A percentile compares a stretch with the other conserved stretches of the same genome.
Conservation (phyloP, 352 stramenopile species). For the Lagenidium giganteum region DNA sequence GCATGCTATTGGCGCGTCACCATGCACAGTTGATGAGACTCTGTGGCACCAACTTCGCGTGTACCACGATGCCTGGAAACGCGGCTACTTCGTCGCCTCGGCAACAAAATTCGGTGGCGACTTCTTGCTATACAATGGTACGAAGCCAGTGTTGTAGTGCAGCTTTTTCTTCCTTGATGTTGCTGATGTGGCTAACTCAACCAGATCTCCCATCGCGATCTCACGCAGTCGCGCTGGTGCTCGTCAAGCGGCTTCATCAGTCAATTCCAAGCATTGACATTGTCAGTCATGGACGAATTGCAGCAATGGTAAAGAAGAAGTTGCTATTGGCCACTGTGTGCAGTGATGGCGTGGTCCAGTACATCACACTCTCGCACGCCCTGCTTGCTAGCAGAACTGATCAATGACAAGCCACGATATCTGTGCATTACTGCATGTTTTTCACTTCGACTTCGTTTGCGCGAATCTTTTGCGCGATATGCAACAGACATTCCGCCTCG, state of each 20-base stretch:
- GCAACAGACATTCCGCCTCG: slow-evolving; percentile 46
- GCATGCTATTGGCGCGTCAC: too few species aligned
- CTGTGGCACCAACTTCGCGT: slow-evolving; percentile 28
- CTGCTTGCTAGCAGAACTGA: too few species aligned
- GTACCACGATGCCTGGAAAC: slow-evolving; percentile 63
- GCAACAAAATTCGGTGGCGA: slow-evolving; percentile 83
- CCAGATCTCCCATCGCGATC: slow-evolving; percentile 26
- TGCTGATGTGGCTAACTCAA: slow-evolving; percentile 25
- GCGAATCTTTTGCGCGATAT: slow-evolving; percentile 67
- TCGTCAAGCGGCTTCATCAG: slow-evolving; percentile 42
- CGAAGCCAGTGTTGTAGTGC: neutral
- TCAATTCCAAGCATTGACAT: slow-evolving; percentile 42
- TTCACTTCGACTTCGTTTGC: slow-evolving; percentile 71
- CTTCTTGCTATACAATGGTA: slow-evolving; percentile 75
- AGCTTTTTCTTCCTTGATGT: neutral
- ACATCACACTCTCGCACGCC: slow-evolving; percentile 56
- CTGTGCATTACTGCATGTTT: too few species aligned
- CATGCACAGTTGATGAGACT: neutral
- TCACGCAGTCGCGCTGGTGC: slow-evolving; percentile 46
- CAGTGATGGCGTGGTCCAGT: slow-evolving; percentile 26
- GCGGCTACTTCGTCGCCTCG: slow-evolving; percentile 59
- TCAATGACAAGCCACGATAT: too few species aligned
- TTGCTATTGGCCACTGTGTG: slow-evolving; percentile 43
- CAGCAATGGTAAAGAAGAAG: slow-evolving; percentile 74
- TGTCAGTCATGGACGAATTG: slow-evolving; percentile 57